phyloP scores from a whole-genome alignment of 1,139 yeast species.

The Saccharomycopsis crataegensis region DNA sequence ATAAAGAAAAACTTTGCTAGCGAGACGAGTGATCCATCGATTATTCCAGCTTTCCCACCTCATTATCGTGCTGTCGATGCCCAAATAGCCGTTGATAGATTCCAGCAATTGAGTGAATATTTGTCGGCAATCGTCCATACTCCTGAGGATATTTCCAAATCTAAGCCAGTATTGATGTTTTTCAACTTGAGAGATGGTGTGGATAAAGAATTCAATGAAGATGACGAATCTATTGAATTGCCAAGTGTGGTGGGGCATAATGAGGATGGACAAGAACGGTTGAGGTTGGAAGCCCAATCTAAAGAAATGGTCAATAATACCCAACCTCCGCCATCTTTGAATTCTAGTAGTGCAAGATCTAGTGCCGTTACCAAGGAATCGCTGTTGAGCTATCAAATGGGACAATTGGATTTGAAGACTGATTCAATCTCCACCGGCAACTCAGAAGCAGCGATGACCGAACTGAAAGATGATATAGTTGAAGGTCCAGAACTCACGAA shows the following conservation, averaged over 20 bases:
- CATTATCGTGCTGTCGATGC: constrained; percentile 92
- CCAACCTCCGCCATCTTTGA: constrained; percentile 5
- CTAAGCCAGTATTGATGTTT: constrained; percentile 59
- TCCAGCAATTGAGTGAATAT: constrained; percentile 79
- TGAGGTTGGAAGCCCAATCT: neutral
- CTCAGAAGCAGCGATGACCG: constrained; percentile 2
- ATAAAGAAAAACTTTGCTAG: constrained; percentile 79
- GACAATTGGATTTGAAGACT: constrained; percentile 13
- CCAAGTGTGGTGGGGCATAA: constrained; percentile 15
- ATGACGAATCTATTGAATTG: constrained; percentile 3
- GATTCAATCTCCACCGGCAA: constrained; percentile 10
- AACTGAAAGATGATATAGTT: constrained; percentile 5
- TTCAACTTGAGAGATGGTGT: constrained; percentile 50
- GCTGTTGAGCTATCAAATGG: constrained; percentile 12
- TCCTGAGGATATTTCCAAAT: constrained; percentile 71
- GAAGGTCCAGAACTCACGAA: neutral
- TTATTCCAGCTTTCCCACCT: constrained; percentile 92
- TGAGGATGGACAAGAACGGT: constrained; percentile 10
- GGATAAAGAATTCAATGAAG: constrained; percentile 30
- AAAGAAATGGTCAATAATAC: neutral
- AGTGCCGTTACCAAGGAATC: constrained; percentile 15
- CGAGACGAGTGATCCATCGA: constrained; percentile 79
- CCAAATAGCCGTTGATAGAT: constrained; percentile 74
- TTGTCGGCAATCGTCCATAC: constrained; percentile 65
- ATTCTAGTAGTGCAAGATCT: constrained; percentile 6